These are phyloP conservation scores for Epithele typhae DNA, from an alignment of 768 basidiomycete species.

Conservation along the genomic window DNA sequence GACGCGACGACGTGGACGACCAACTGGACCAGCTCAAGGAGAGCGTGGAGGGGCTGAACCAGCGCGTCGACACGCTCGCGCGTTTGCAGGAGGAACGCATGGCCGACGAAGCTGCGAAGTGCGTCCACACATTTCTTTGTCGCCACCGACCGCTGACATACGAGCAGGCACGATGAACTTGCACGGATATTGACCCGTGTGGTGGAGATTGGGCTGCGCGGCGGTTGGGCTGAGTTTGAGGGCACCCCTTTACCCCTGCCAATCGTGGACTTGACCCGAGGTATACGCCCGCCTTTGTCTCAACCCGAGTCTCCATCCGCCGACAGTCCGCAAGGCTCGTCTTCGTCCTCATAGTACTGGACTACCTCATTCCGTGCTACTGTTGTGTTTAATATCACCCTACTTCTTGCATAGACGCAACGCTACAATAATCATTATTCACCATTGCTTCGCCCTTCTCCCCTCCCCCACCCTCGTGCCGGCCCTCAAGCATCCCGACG, in stretches of 20 bases:
- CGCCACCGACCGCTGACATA: background rate
- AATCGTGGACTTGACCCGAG: conserved; percentile 30
- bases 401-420: background rate
- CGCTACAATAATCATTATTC: too few relatives aligned
- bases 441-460: too few relatives aligned
- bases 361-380: background rate
- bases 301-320: background rate
- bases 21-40: conserved; percentile 54
- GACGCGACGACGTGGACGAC: conserved; percentile 72
- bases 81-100: conserved; percentile 40
- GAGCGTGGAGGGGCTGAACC: conserved; percentile 42
- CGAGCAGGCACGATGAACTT: conserved; percentile 62
- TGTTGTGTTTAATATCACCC: too few relatives aligned
- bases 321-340: background rate
- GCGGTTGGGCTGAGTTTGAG: conserved; percentile 63
- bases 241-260: conserved; percentile 52
- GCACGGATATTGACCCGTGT: conserved; percentile 59
- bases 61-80: conserved; percentile 37
- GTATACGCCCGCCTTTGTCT: background rate
- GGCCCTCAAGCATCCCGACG: too few relatives aligned
- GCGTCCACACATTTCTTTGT: background rate
- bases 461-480: too few relatives aligned
- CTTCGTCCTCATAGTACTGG: background rate
- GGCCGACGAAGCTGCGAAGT: conserved; percentile 42
- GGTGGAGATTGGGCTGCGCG: conserved; percentile 61